Evolutionary conservation across 768 basidiomycete species (phyloP), one percentile per base, ranked within the genome.

Genomic region (Podaxis mareebaensis): DNA sequence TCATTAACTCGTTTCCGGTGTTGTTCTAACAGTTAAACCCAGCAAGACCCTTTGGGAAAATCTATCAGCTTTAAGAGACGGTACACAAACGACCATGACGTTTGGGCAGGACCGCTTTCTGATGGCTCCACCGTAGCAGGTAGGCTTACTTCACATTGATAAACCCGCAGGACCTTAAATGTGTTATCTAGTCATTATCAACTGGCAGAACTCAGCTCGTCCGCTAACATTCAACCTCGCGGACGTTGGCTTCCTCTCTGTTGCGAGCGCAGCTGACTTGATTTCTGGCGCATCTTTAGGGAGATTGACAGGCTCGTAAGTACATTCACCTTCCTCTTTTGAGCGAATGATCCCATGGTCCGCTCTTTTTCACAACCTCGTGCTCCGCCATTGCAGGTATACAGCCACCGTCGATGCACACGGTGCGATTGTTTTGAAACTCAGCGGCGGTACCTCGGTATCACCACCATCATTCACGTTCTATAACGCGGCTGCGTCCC

Each of bases 1-100:
- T 58, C 10, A 39, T 13, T 13, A 13, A 24, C 15, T 33, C 53
- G 39, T 1, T 4, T 36, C 13, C 10, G 15, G n/a, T 8, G 44
- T 49, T 11, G 12, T 39, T 53, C 36, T 55, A 17, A 58, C 26
- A 38, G 44, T 39, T 46, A 42, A 26, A 54, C 56, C 55, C 61
- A 82, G 81, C 81, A 83, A 80, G 81, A 83, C 56, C 28, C 74
- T 51, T 69, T 81, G 20, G 82, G 80, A 28, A 77, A 73, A 69
- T 80, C 81, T 15, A 79, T 82, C 39, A 67, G 61, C 28, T 81
- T 82, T 71, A 79, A 72, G 66, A 78, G 81, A 51, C 78, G 82
- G 51, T 82, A 82, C 65, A 78, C 79, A 0, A 80, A 81, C 65
- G 82, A 82, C 63, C 74, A 79, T 59, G 82, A 83, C 65, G 77